Conservation (phyloP, 2,329 filamentous ascomycete species). For the Ophiognomonia clavigignenti-juglandacearum region DNA sequence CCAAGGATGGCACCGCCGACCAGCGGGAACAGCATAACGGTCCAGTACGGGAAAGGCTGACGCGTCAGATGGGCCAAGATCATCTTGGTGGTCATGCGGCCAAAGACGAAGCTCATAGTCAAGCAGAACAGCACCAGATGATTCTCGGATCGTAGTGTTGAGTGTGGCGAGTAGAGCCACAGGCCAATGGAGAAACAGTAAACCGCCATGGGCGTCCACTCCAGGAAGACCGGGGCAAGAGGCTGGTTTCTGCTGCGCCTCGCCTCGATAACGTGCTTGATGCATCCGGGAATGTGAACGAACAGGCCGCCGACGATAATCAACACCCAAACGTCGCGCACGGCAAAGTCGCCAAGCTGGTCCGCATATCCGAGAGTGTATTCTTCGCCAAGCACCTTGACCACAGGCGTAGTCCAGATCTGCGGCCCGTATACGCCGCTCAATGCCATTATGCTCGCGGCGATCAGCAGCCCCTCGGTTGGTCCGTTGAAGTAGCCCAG, state of each 20-base stretch:
- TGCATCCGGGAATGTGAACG: slow-evolving; percentile 81
- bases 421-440: slow-evolving; percentile 84
- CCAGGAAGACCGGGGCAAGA: slow-evolving; percentile 77
- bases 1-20: slow-evolving; percentile 77
- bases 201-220: slow-evolving; percentile 88
- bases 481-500: slow-evolving; percentile 96
- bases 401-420: slow-evolving; percentile 77
- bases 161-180: slow-evolving; percentile 90
- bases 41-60: slow-evolving; percentile 97
- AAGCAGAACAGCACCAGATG: slow-evolving; percentile 88
- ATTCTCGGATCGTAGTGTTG: slow-evolving; percentile 74
- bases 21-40: slow-evolving; percentile 81
- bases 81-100: slow-evolving; percentile 97
- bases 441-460: slow-evolving; percentile 76
- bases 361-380: slow-evolving; percentile 48
- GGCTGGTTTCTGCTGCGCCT: slow-evolving; percentile 68
- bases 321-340: slow-evolving; percentile 84
- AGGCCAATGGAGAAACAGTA: slow-evolving; percentile 70
- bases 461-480: slow-evolving; percentile 90
- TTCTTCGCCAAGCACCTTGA: slow-evolving; percentile 59
- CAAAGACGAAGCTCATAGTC: slow-evolving; percentile 95
- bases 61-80: slow-evolving; percentile 91
- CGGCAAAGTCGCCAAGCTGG: slow-evolving; percentile 64
- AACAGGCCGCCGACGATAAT: slow-evolving; percentile 63
- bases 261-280: slow-evolving; percentile 77